Conservation (phyloP, 1,284 basidiomycete species). For the Trametes hirsuta region DNA sequence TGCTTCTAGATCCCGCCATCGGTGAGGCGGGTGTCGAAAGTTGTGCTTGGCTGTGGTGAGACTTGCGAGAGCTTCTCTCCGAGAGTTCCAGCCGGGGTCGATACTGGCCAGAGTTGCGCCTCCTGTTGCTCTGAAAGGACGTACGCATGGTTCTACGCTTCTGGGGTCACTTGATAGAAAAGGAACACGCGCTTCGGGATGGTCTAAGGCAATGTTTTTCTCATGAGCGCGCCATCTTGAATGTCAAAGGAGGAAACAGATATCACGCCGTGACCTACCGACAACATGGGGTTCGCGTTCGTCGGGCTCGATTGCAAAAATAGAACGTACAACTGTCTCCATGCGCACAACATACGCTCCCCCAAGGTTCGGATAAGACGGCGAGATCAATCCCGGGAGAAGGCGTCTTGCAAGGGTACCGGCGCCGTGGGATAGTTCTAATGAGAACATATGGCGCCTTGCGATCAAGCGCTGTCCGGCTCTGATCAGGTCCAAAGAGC, state of each 20-base stretch:
- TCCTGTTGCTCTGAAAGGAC: constrained; percentile 1
- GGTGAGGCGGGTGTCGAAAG: background rate
- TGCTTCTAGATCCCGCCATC: background rate
- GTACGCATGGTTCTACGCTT: constrained; percentile 21
- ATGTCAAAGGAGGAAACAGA: constrained; percentile 1
- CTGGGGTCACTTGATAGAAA: constrained; percentile 18
- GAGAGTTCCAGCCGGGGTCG: constrained; percentile 3
- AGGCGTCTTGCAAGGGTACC: background rate
- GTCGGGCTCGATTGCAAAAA: constrained; percentile 18
- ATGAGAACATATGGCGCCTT: background rate
- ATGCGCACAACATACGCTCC: background rate
- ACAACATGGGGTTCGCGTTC: background rate
- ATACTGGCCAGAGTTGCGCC: constrained; percentile 5
- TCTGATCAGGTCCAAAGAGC: background rate
- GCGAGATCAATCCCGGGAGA: constrained; percentile 7
- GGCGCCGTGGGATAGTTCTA: constrained; percentile 5
- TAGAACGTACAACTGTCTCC: constrained; percentile 1
- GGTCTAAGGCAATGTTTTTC: constrained; percentile 7
- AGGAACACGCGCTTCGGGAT: constrained; percentile 10
- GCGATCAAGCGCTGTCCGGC: background rate
- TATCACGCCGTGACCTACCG: constrained; percentile 4
- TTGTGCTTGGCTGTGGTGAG: constrained; percentile 9
- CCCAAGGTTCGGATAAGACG: constrained; percentile 18
- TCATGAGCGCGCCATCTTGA: constrained; percentile 6
- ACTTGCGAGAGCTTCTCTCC: constrained; percentile 6